These are phyloP conservation scores for Beauveria sp. DNA, from an alignment of 2,329 filamentous ascomycete species.

Conservation along the genomic window DNA sequence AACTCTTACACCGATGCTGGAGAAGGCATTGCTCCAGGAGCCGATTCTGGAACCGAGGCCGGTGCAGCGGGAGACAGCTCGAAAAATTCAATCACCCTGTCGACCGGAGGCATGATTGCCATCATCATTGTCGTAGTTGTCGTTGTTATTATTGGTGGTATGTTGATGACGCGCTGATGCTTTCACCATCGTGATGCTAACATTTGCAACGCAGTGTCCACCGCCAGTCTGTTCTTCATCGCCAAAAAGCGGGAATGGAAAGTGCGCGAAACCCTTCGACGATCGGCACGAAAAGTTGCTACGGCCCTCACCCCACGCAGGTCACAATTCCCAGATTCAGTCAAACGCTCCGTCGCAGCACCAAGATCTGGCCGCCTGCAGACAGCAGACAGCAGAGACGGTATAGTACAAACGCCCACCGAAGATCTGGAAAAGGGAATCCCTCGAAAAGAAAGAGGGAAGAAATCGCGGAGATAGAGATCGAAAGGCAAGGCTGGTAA, in stretches of 20 bases:
- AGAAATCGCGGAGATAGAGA: not conserved
- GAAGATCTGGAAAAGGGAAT: slow-evolving; percentile 55
- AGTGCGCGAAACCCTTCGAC: slow-evolving; percentile 62
- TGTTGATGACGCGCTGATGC: slow-evolving; percentile 8
- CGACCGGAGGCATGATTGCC: slow-evolving; percentile 61
- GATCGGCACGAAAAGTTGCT: slow-evolving; percentile 56
- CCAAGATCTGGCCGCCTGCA: slow-evolving; percentile 33
- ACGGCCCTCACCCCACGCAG: slow-evolving; percentile 55
- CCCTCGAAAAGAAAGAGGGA: slow-evolving; percentile 29
- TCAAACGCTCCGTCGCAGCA: slow-evolving; percentile 35
- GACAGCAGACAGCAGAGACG: slow-evolving; percentile 45
- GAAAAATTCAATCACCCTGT: slow-evolving; percentile 52
- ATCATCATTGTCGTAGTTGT: slow-evolving; percentile 65
- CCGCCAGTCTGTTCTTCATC: slow-evolving; percentile 64
- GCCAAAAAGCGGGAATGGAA: slow-evolving; percentile 84
- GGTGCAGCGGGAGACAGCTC: slow-evolving; percentile 59
- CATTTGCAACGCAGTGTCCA: slow-evolving; percentile 41
- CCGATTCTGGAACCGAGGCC: slow-evolving; percentile 41
- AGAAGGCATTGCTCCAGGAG: slow-evolving; percentile 27
- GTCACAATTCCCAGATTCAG: slow-evolving; percentile 51
- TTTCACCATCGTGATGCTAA: slow-evolving; percentile 1
- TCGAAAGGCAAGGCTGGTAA: not conserved
- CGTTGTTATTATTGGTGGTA: slow-evolving; percentile 63
- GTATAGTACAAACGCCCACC: slow-evolving; percentile 47
- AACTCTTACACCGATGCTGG: slow-evolving; percentile 27